Evolutionary conservation across 305 asterid species (phyloP), one percentile per base, ranked within the genome.

Genomic region (Fraxinus latifolia): DNA sequence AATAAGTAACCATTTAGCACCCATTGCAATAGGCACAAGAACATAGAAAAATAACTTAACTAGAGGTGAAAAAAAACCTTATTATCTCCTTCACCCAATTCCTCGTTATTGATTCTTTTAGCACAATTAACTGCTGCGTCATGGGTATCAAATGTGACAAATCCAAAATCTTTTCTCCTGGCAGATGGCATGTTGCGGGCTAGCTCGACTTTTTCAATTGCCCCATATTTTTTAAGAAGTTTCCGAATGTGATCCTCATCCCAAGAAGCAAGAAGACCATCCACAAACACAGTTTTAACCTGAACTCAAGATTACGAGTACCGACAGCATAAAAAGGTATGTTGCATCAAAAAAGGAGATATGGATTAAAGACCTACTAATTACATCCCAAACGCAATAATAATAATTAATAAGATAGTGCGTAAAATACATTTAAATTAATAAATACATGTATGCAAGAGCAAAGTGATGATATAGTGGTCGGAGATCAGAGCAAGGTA

Each of bases 101-200:
- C 97, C 83, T 92, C 96, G 37, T 96, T 96, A 82, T 96, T 96
- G 87, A 96, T 96, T 84, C 90, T 87, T 89, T 95, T 96, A 58
- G 99, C 98, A 81, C 99, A 96, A 50, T 90, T 89, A 37, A 95
- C 93, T 32, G 99, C 99, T 39, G 98, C 93, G 74, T 95, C 98
- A 84, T 96, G 99, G 77, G 91, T 84, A 82, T 85, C 92, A 79
- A 94, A 96, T 9, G 98, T 91, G 42, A 96, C 97, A 79, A 96
- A 96, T 79, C 99, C 99, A 76, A 94, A 96, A 87, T 96, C 99
- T 88, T 91, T 96, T 88, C 99, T 91, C 93, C 92, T 91, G 62
- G 99, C 99, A 17, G 98, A 92, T 75, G 98, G 98, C 98, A 93
- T 96, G 84, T 96, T 94, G 75, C 98, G 92, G 47, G 98, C 98